Conservation (phyloP, 805 yeast genomes). For the Spencermartinsiella europaea region DNA sequence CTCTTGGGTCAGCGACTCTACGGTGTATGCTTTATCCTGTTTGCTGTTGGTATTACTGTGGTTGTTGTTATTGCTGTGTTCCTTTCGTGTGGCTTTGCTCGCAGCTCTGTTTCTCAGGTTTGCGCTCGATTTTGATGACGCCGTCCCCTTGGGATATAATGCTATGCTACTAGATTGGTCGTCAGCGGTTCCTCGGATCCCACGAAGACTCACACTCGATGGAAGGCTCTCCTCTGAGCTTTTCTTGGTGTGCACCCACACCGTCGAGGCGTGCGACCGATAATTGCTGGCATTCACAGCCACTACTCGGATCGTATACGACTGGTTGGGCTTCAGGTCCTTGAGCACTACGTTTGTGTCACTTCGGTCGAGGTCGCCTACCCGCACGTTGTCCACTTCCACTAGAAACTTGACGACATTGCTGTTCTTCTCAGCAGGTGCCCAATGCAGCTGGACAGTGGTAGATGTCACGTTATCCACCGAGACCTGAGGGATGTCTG, state of each 20-base stretch:
- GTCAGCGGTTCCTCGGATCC: background rate
- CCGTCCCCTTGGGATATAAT: background rate
- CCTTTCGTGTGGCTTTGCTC: background rate
- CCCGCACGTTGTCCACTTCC: constrained; percentile 31
- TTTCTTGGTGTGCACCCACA: constrained; percentile 27
- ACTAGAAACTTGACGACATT: constrained; percentile 28
- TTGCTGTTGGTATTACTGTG: constrained; percentile 1
- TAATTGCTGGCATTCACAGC: constrained; percentile 30
- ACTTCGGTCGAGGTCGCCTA: constrained; percentile 32
- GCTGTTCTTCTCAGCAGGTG: constrained; percentile 28
- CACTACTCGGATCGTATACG: constrained; percentile 30
- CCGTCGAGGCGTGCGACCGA: constrained; percentile 22
- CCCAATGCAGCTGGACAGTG: constrained; percentile 32
- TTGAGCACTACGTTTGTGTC: constrained; percentile 30
- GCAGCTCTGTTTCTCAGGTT: constrained; percentile 5
- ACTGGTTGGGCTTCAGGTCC: constrained; percentile 30
- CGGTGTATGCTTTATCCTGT: constrained; percentile 24
- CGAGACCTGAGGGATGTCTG: constrained; percentile 31
- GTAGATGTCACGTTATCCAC: constrained; percentile 28
- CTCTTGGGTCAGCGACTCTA: constrained; percentile 32
- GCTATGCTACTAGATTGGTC: background rate
- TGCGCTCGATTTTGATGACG: background rate
- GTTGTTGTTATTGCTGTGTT: background rate
- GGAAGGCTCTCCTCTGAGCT: constrained; percentile 24
- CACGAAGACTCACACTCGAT: constrained; percentile 15